phyloP scores from a whole-genome alignment of 2,329 filamentous ascomycete genomes.

The Simplicillium sp. region DNA sequence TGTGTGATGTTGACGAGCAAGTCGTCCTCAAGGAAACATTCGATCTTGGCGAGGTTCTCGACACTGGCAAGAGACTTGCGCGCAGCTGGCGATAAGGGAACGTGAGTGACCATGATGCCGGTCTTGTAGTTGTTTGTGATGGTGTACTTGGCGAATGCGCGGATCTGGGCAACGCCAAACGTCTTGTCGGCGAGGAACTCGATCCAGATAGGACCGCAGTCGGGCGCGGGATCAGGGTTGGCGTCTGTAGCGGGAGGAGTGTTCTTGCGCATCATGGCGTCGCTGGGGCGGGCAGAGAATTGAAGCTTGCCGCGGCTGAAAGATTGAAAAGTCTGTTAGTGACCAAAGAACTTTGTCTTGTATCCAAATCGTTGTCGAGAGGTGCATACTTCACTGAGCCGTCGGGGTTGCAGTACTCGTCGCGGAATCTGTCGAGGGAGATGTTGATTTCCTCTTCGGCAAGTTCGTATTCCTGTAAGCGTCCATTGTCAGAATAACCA shows the following conservation, averaged over 20 bases:
- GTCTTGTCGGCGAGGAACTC: conserved; percentile 77
- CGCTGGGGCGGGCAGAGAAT: conserved; percentile 79
- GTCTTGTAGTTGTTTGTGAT: conserved; percentile 73
- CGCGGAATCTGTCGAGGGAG: conserved; percentile 70
- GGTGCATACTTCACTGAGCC: conserved; percentile 64
- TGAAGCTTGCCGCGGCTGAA: conserved; percentile 71
- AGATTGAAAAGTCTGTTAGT: neutral
- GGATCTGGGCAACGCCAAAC: conserved; percentile 88
- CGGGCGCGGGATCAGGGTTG: conserved; percentile 60
- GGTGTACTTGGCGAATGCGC: conserved; percentile 77
- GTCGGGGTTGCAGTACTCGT: conserved; percentile 60
- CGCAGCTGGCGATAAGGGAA: conserved; percentile 74
- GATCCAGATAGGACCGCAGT: conserved; percentile 84
- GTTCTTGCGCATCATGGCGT: conserved; percentile 77
- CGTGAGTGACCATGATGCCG: conserved; percentile 82
- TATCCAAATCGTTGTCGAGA: neutral
- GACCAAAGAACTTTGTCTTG: neutral
- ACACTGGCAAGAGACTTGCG: conserved; percentile 78
- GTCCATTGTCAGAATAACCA: too few species aligned
- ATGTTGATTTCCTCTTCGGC: conserved; percentile 84
- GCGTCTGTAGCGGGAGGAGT: conserved; percentile 59
- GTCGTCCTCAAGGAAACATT: conserved; percentile 94
- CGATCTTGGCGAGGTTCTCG: conserved; percentile 68
- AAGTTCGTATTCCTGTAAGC: conserved; percentile 76
- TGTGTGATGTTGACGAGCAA: conserved; percentile 96